Conservation (phyloP, 2,329 filamentous ascomycete genomes). For the Seiridium cupressi region DNA sequence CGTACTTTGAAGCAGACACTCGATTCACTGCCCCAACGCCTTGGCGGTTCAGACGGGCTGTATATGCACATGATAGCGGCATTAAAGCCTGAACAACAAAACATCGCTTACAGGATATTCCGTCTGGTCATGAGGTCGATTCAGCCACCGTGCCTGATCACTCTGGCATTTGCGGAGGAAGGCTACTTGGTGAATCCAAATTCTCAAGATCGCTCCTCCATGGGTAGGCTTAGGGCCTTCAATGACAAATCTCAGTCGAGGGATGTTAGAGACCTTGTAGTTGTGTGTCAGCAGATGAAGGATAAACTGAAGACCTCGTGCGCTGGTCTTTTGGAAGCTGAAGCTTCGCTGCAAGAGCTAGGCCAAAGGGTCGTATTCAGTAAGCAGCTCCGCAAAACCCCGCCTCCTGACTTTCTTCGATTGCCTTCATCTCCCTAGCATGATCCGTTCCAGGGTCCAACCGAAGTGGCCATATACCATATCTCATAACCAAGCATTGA, state of each 20-base stretch:
- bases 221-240: slow-evolving; percentile 19
- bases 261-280: slow-evolving; percentile 16
- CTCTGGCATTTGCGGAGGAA: slow-evolving; percentile 27
- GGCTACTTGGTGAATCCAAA: slow-evolving; percentile 17
- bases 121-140: slow-evolving; percentile 26
- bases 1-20: slow-evolving; percentile 23
- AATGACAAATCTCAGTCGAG: slow-evolving; percentile 19
- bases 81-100: slow-evolving; percentile 22
- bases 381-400: neutral
- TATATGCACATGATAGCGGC: slow-evolving; percentile 31
- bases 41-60: slow-evolving; percentile 27
- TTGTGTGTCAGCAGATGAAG: slow-evolving; percentile 23
- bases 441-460: no score
- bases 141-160: slow-evolving; percentile 28
- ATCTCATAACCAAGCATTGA: neutral
- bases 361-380: slow-evolving; percentile 27
- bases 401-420: neutral
- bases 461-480: no score
- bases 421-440: neutral
- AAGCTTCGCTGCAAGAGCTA: slow-evolving; percentile 15
- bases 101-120: slow-evolving; percentile 26
- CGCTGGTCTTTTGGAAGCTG: slow-evolving; percentile 25
- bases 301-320: slow-evolving; percentile 20
- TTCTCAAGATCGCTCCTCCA: neutral
- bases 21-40: slow-evolving; percentile 24